These are phyloP conservation scores for Candida xyloterini DNA, from an alignment of 805 yeast genomes.

Conservation along the genomic window DNA sequence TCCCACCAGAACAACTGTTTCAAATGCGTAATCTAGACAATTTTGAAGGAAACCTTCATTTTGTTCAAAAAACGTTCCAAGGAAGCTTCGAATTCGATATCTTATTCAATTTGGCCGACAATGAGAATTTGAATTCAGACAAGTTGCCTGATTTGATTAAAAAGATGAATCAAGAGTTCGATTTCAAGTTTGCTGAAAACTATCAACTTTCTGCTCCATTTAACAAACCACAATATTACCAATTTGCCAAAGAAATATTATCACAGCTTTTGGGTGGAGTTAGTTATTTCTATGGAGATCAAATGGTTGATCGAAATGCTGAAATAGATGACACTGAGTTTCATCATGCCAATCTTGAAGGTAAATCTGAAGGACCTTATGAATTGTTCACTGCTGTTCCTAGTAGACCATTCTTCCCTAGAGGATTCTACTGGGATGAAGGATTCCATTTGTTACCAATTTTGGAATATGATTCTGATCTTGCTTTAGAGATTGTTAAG, in stretches of 20 bases:
- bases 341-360: slow-evolving; percentile 45
- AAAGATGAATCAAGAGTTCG: slow-evolving; percentile 38
- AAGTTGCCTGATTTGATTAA: slow-evolving; percentile 38
- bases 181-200: slow-evolving; percentile 47
- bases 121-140: slow-evolving; percentile 36
- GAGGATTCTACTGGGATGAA: slow-evolving; percentile 99
- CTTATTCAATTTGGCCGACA: slow-evolving; percentile 47
- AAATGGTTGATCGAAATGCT: slow-evolving; percentile 72
- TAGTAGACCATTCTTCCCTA: slow-evolving; percentile 88
- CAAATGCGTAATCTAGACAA: slow-evolving; percentile 55
- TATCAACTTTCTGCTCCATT: slow-evolving; percentile 59
- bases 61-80: slow-evolving; percentile 69
- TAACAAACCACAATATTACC: slow-evolving; percentile 37
- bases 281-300: slow-evolving; percentile 83
- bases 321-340: slow-evolving; percentile 68
- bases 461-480: slow-evolving; percentile 76
- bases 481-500: slow-evolving; percentile 72
- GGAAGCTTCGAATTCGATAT: slow-evolving; percentile 78
- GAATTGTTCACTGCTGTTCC: slow-evolving; percentile 84
- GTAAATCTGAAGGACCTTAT: slow-evolving; percentile 69
- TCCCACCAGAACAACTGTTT: slow-evolving; percentile 50
- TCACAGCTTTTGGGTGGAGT: slow-evolving; percentile 89
- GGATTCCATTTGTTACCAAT: slow-evolving; percentile 90
- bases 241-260: slow-evolving; percentile 73
- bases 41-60: slow-evolving; percentile 75